Conservation (phyloP, 2,329 filamentous ascomycete genomes). For the Scleromitrula shiraiana region DNA sequence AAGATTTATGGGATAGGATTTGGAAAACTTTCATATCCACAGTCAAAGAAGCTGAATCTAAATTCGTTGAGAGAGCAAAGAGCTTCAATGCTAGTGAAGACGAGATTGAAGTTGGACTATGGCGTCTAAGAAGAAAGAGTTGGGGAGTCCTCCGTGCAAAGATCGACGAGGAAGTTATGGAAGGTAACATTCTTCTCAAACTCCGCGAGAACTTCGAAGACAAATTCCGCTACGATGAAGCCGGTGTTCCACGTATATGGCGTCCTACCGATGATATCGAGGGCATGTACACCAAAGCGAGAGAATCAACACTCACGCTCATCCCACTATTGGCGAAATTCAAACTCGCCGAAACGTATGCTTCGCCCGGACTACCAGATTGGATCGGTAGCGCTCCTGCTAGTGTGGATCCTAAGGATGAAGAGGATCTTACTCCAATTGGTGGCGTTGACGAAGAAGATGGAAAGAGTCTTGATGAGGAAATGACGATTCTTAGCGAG, state of each 20-base stretch:
- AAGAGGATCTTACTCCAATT: conserved; percentile 82
- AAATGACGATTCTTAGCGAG: conserved; percentile 91
- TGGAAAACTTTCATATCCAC: conserved; percentile 80
- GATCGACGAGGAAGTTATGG: conserved; percentile 96
- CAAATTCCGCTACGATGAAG: conserved; percentile 96
- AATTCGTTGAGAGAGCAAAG: conserved; percentile 81
- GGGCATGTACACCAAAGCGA: conserved; percentile 82
- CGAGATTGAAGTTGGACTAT: conserved; percentile 86
- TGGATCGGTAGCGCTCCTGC: conserved; percentile 76
- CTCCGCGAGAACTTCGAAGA: conserved; percentile 98
- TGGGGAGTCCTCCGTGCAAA: conserved; percentile 86
- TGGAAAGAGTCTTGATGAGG: conserved; percentile 88
- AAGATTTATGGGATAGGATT: conserved; percentile 90
- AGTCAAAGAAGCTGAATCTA: conserved; percentile 74
- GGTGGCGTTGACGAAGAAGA: conserved; percentile 93
- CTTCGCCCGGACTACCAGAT: conserved; percentile 69
- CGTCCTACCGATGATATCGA: conserved; percentile 95
- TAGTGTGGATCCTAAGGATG: conserved; percentile 70
- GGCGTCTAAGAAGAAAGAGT: conserved; percentile 86
- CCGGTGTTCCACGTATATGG: conserved; percentile 93
- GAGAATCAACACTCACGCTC: conserved; percentile 83
- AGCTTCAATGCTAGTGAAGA: conserved; percentile 89
- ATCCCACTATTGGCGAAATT: conserved; percentile 87
- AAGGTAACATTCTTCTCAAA: conserved; percentile 92
- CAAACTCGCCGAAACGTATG: conserved; percentile 64